Evolutionary conservation across 257 asterid species (phyloP), one percentile per base, ranked within the genome.

Genomic region (Fraxinus excelsior): DNA sequence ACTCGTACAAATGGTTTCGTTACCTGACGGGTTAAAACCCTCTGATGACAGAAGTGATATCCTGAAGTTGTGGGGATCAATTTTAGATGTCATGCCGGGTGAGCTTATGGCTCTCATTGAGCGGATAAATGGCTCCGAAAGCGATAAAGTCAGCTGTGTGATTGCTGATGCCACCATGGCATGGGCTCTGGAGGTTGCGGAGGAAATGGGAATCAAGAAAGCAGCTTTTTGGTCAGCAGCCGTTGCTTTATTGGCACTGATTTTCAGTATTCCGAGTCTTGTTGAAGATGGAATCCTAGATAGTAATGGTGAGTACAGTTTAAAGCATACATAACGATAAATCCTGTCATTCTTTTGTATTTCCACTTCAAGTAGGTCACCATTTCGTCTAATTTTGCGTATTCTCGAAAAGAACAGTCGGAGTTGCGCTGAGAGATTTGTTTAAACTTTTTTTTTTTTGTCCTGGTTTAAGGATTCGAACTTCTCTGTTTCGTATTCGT

Each of bases 241-340:
- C 11, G 58, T 66, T 7, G 76, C 76, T 5, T 38, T 78, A 28
- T 25, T 56, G 7, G 81, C 76, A 3, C 21, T 38, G 19, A 12
- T 70, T 0, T 25, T 56, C 51, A 60, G 42, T n/a, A 70, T 67
- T 32, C 51, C 25, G 23, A 78, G 72, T 11, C 81, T 78, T 23
- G 38, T 78, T 40, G 72, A 70, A 38, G 81, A 78, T 12, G 81
- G 81, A 75, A 71, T 70, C 34, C 31, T 78, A 6, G 76, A 78
- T 13, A 3, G 25, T 14, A 21, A 58, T 28, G 81, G 81, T 78
- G 7, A 60, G 76, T 77, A 60, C 29, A 2, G 88, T 42, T 42
- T 42, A 40, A 40, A 38, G 44, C 44, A 38, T 38, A 38, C 12
- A 8, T 38, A 38, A 7, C n/a, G n/a, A n/a, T n/a, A n/a, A n/a